A percentile compares a stretch with the other conserved stretches of the same genome.
phyloP scores from a whole-genome alignment of 78 protist genomes.

The Chrysochromulina parva region DNA sequence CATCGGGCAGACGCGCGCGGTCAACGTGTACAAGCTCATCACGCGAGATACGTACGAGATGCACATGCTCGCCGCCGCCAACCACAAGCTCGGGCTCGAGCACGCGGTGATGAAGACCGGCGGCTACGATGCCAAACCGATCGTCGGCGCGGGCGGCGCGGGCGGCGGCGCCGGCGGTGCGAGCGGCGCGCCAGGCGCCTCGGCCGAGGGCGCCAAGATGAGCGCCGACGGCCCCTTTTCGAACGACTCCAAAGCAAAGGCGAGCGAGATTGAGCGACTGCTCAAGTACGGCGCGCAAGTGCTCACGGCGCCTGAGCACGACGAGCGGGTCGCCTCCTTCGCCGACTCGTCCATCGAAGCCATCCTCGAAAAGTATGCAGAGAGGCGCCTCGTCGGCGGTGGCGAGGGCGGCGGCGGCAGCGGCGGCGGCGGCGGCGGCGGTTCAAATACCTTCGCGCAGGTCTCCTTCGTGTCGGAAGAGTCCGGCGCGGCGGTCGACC shows the following conservation, averaged over 20 bases:
- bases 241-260: no score
- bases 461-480: slow-evolving; percentile 40
- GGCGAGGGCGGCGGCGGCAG: not conserved
- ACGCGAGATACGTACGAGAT: slow-evolving; percentile 83
- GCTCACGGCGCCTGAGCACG: slow-evolving; percentile 18
- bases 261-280: not conserved
- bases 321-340: not conserved
- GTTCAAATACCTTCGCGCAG: slow-evolving; percentile 34
- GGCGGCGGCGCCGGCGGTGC: no score
- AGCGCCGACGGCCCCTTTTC: not conserved
- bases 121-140: not conserved
- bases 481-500: not conserved
- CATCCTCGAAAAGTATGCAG: not conserved
- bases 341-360: not conserved
- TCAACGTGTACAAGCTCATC: slow-evolving; percentile 81
- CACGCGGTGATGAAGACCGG: slow-evolving; percentile 59
- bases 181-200: no score
- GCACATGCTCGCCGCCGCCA: slow-evolving; percentile 74
- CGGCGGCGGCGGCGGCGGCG: not conserved
- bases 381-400: not conserved
- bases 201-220: no score
- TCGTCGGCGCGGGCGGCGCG: not conserved
- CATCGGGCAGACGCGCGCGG: slow-evolving; percentile 64
- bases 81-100: slow-evolving; percentile 80
- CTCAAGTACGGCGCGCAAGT: slow-evolving; percentile 35